Conservation (phyloP, 305 asterid genomes). For the Fraxinus floribunda region DNA sequence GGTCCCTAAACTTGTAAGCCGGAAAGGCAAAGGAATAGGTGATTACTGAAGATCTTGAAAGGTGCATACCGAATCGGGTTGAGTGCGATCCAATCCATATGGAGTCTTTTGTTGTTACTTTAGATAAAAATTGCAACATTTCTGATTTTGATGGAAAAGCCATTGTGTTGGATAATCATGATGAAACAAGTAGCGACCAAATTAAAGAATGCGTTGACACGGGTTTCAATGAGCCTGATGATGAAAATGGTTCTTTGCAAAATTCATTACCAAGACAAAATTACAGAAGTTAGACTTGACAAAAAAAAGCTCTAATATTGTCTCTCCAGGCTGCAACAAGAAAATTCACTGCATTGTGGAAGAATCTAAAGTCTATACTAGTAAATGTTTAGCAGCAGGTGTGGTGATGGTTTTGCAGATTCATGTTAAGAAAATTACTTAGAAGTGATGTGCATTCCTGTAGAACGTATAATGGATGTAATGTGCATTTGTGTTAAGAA, state of each 20-base stretch:
- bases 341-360: too few relatives aligned
- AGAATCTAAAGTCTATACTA: too few relatives aligned
- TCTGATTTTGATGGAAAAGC: conserved; percentile 33
- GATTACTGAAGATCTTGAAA: too few relatives aligned
- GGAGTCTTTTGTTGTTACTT: conserved; percentile 31
- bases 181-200: conserved; percentile 29
- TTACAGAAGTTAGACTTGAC: conserved; percentile 28
- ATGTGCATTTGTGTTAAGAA: too few relatives aligned
- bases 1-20: too few relatives aligned
- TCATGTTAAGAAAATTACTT: too few relatives aligned
- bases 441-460: too few relatives aligned
- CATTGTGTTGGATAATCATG: conserved; percentile 24
- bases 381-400: too few relatives aligned
- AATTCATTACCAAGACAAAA: conserved; percentile 26
- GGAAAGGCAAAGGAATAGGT: too few relatives aligned
- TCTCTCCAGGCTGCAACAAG: conserved; percentile 15
- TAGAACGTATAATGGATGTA: too few relatives aligned
- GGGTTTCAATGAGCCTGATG: conserved; percentile 27
- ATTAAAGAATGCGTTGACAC: conserved; percentile 29
- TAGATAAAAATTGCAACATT: conserved; percentile 17
- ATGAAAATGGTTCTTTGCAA: conserved; percentile 30
- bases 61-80: neutral
- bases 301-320: neutral
- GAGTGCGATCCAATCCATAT: conserved; percentile 24
- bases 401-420: too few relatives aligned